Evolutionary conservation across 1,284 basidiomycete genomes (phyloP), one percentile per base, ranked within the genome.

Genomic region (Pseudomicrostroma phylloplanum): DNA sequence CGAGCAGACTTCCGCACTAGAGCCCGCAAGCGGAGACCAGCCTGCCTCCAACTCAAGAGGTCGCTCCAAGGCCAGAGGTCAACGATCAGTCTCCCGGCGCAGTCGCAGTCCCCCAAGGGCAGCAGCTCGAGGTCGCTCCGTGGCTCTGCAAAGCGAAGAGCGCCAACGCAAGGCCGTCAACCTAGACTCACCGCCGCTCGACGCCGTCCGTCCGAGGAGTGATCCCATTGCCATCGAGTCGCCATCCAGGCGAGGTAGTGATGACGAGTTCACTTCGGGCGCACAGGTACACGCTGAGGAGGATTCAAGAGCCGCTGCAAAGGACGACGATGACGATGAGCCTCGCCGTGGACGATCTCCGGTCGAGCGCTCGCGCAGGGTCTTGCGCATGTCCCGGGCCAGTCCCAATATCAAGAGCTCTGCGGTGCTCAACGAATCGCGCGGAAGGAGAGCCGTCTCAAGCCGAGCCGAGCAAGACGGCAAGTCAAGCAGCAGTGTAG

Each of bases 21-120:
- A 48, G 4, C 17, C 6, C 43, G 43, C 15, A 6, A 25, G 8
- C 26, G 21, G 7, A 21, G n/a, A 15, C 23, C 21, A 26, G 21
- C n/a, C 13, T 19, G 51, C 51, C 3, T 54, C 51, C 13, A 26
- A 26, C 26, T 19, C 21, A 15, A 19, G 51, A 54, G 51, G 51
- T 26, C n/a, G 51, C 7, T 54, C 51, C 6, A 54, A 54, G 25
- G 51, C 25, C 7, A 6, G 51, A 13, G 51, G 25, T 25, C n/a
- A 13, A 15, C 51, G 51, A 2, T 54, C 51, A 3, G 13, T 25
- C 17, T 54, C 51, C 13, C 15, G 51, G n/a, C 51, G 51, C 25
- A 25, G 51, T 25, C 51, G 51, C 51, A 54, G 51, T 19, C 51
- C 51, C 2, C 51, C 51, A 8, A 19, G 51, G 21, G 51, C 51